Evolutionary conservation across 805 yeast species (phyloP), one percentile per base, ranked within the genome.

Genomic region (Scheffersomyces coipomensis): DNA sequence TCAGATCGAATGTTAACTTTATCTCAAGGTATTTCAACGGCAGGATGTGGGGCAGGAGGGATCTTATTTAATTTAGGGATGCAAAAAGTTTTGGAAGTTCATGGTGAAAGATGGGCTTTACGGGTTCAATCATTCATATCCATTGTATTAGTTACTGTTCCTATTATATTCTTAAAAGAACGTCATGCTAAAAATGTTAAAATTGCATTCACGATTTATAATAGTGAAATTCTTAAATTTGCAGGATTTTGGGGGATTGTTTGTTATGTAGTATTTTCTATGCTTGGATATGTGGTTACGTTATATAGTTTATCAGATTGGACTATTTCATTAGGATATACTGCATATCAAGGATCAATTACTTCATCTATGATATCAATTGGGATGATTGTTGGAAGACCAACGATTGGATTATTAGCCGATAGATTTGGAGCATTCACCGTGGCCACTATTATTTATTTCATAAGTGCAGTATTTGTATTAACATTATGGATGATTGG

Each of bases 291-390:
- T 48, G 81, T 77, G 25, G 71, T 74, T 15, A 58, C 78, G 36
- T 60, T 78, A 53, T 78, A 77, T 53, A 69, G 73, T 34, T 53
- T 79, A 44, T 75, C 79, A n/a, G 79, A 78, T 46, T 77, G 75
- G 47, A 75, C 83, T n/a, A 60, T 68, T 7, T 70, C 81, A 2
- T 46, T 53, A 8, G 85, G 85, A 1, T 79, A 25, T 12, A 25
- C 29, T 10, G 29, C 29, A 25, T 25, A 76, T 47, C 75, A 79
- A 37, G 81, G 81, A 4, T 70, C 83, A 1, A 58, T 71, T 23
- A 80, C 76, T 9, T 60, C 79, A 1, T 75, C 81, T 19, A 72
- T 78, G 79, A 60, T 75, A n/a, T 71, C 79, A 24, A 75, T 75
- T 11, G 83, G 83, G 2, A 71, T 70, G 8, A 54, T 73, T 6